A percentile compares a stretch with the other conserved stretches of the same genome.
These are phyloP conservation scores for Ceratobasidium sp. DNA, from an alignment of 1,284 basidiomycete genomes.

Conservation along the genomic window DNA sequence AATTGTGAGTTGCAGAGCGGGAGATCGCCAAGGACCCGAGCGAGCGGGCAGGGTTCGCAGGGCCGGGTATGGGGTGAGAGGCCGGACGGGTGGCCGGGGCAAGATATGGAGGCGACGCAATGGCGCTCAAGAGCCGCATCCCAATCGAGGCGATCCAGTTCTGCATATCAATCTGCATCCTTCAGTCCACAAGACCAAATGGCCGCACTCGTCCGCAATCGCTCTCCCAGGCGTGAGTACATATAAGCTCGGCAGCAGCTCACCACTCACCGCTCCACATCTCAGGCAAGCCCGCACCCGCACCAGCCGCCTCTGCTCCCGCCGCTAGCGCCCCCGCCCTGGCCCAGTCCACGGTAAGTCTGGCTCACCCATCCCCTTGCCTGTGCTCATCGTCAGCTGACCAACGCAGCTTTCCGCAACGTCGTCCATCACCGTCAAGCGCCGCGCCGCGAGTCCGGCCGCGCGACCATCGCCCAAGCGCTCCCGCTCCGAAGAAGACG, in stretches of 20 bases:
- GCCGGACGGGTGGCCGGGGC: background rate
- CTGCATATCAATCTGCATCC: slow-evolving; percentile 12
- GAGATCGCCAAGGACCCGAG: slow-evolving; percentile 5
- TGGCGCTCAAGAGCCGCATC: slow-evolving; percentile 14
- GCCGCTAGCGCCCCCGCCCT: background rate
- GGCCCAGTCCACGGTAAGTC: slow-evolving; percentile 3
- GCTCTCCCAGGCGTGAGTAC: slow-evolving; percentile 20
- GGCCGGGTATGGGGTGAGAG: slow-evolving; percentile 35
- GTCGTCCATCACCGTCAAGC: slow-evolving; percentile 29
- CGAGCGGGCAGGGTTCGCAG: slow-evolving; percentile 14
- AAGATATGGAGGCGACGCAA: background rate
- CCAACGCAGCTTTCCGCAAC: slow-evolving; percentile 10
- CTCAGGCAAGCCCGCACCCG: background rate
- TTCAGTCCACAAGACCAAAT: slow-evolving; percentile 3
- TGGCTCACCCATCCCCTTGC: background rate
- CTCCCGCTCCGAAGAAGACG: slow-evolving; percentile 22
- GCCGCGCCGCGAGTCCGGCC: slow-evolving; percentile 31
- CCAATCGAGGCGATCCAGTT: slow-evolving; percentile 12
- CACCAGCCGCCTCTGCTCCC: background rate
- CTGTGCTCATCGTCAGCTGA: background rate
- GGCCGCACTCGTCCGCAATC: slow-evolving; percentile 27
- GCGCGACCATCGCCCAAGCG: slow-evolving; percentile 32
- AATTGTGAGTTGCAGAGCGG: background rate
- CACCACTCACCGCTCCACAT: slow-evolving; percentile 5
- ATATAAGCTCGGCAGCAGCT: background rate